Percentiles rank a stretch among this genome's conserved stretches.
These are phyloP conservation scores for Puccinia sorghi DNA, from an alignment of 1,284 basidiomycete species.

Conservation along the genomic window DNA sequence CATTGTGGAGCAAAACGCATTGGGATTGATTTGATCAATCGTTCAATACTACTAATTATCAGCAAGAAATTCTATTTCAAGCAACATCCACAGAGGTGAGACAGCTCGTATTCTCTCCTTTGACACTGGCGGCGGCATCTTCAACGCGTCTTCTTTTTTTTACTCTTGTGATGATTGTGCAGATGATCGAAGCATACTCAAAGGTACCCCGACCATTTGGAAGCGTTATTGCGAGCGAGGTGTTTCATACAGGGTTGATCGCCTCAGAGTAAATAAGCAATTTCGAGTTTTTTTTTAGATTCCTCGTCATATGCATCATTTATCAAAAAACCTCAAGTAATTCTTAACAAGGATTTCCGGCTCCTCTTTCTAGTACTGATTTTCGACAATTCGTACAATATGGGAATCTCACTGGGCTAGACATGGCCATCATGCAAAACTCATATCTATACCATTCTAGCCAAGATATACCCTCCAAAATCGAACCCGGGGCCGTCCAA, in stretches of 20 bases:
- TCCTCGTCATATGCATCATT: slow-evolving; percentile 52
- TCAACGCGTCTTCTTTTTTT: neutral
- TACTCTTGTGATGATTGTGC: neutral
- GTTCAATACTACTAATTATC: neutral
- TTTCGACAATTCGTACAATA: slow-evolving; percentile 93
- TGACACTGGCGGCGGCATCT: neutral
- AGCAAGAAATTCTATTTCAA: slow-evolving; percentile 49
- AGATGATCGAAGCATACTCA: slow-evolving; percentile 86
- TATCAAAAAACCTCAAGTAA: slow-evolving; percentile 50
- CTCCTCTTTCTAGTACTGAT: slow-evolving; percentile 68
- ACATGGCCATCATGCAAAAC: slow-evolving; percentile 93
- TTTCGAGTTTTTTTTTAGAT: slow-evolving; percentile 3
- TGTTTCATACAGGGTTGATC: slow-evolving; percentile 89
- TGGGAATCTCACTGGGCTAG: slow-evolving; percentile 63
- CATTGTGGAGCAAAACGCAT: neutral
- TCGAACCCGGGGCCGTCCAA: slow-evolving; percentile 73
- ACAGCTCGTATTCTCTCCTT: neutral
- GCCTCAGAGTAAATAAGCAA: slow-evolving; percentile 72
- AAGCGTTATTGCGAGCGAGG: slow-evolving; percentile 86
- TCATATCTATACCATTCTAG: slow-evolving; percentile 91
- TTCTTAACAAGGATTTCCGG: neutral
- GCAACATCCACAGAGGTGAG: slow-evolving; percentile 44
- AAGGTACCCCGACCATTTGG: slow-evolving; percentile 86
- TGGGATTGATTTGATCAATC: neutral
- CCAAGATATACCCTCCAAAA: slow-evolving; percentile 78